Evolutionary conservation across 352 stramenopile species (phyloP).

Genomic region (Globisporangium orthogonon): DNA sequence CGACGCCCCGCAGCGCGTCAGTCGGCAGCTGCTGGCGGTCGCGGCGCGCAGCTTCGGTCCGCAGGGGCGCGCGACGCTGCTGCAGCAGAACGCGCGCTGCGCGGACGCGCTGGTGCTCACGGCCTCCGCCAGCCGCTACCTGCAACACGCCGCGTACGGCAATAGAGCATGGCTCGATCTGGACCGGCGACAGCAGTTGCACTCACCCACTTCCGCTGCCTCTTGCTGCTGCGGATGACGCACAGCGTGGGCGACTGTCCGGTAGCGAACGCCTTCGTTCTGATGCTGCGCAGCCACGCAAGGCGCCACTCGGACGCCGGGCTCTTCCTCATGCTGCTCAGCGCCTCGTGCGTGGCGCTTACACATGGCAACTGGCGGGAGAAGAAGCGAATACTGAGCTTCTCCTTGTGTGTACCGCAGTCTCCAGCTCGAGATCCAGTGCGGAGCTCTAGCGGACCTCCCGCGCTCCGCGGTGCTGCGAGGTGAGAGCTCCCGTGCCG

Average conservation of each 20-base stretch:
- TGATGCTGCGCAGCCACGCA: conserved; percentile 51
- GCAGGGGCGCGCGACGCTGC: conserved; percentile 25
- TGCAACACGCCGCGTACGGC: conserved; percentile 29
- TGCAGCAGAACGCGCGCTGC: conserved; percentile 43
- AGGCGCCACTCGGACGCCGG: conserved; percentile 33
- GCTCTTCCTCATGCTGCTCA: conserved; percentile 33
- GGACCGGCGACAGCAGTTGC: too few species aligned
- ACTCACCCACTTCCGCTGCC: too few species aligned
- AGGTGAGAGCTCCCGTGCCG: conserved; percentile 13
- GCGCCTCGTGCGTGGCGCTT: conserved; percentile 14
- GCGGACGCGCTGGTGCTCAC: conserved; percentile 43
- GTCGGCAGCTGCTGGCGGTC: conserved; percentile 20
- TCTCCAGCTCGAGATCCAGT: conserved; percentile 35
- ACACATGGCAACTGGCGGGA: too few species aligned
- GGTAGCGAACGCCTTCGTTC: conserved; percentile 44
- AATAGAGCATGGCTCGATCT: conserved; percentile 12
- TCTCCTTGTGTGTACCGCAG: conserved; percentile 9
- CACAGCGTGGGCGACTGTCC: conserved; percentile 36
- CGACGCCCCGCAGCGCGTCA: conserved; percentile 30
- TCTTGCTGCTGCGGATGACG: neutral
- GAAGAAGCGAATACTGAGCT: neutral
- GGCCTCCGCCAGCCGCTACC: conserved; percentile 27
- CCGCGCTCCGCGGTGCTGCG: conserved; percentile 20
- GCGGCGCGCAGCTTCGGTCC: conserved; percentile 41
- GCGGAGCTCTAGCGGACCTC: conserved; percentile 22